Percentiles rank a stretch among this genome's conserved stretches.
phyloP scores from a whole-genome alignment of 2,329 filamentous ascomycete species.

The Fusarium pininemorale region DNA sequence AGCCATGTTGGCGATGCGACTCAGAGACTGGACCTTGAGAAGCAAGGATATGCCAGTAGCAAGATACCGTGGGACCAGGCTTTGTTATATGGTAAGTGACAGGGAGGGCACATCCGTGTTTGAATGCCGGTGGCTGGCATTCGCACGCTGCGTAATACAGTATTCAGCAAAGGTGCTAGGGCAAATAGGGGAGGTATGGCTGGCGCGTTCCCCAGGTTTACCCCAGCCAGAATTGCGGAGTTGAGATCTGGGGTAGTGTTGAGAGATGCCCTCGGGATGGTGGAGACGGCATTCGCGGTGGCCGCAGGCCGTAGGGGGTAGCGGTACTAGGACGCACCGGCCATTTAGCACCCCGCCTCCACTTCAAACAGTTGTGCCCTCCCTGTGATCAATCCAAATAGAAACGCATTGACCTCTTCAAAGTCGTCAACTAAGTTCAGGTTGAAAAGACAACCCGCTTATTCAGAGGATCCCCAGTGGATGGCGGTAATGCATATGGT shows the following conservation, averaged over 20 bases:
- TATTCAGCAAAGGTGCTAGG: neutral
- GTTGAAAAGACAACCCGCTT: neutral
- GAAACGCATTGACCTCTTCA: fast-evolving
- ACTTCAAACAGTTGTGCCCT: neutral
- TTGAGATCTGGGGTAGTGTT: neutral
- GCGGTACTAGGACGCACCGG: neutral
- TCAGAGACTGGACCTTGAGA: neutral
- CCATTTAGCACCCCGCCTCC: neutral
- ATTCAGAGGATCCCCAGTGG: fast-evolving
- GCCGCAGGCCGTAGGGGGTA: neutral
- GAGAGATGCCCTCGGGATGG: neutral
- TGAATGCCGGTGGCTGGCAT: neutral
- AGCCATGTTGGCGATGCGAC: neutral
- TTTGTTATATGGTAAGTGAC: neutral
- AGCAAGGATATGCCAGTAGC: neutral
- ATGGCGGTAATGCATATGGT: neutral
- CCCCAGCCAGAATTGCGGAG: neutral
- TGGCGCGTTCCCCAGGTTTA: neutral
- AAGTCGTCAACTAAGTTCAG: fast-evolving
- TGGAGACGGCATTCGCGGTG: neutral
- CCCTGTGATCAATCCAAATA: fast-evolving
- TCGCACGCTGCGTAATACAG: neutral
- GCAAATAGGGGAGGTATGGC: neutral
- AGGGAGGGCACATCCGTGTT: neutral
- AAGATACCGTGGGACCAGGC: neutral